Evolutionary conservation across 2,329 filamentous ascomycete genomes (phyloP), one percentile per base, ranked within the genome.

Genomic region (Penicillium sp.): DNA sequence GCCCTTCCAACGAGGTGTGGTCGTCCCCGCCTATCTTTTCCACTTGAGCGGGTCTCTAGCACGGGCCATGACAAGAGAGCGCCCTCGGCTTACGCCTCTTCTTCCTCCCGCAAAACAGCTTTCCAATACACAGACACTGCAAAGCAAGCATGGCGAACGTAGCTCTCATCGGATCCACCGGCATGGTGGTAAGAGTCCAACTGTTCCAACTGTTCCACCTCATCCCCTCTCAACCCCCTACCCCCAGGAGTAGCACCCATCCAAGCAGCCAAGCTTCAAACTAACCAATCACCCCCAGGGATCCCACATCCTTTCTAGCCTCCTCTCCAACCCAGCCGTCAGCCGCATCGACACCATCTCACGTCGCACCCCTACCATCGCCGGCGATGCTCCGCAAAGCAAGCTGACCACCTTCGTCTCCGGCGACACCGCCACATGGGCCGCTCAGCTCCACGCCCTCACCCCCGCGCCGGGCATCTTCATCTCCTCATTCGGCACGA

Each of bases 401-500:
- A 89, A 88, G 62, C 83, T 93, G 58, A 79, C 83, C 48, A 81
- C 87, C n/a, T 77, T 89, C 61, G 74, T 88, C 65, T 86, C 89
- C 23, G 61, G 82, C 62, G 89, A 95, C 71, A 86, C 85, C 1
- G 72, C 83, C 7, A 81, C 83, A 68, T 97, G 92, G 92, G 75
- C 84, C 2, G 62, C 79, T 9, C 76, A 82, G 62, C 81, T 94
- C 45, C 68, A 79, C 6, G 73, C 77, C 29, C 74, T 89, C 42
- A 68, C 76, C 0, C 83, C 87, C 0, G 58, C 79, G 0, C 86
- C 89, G 0, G 71, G 78, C 1, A 78, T 89, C 60, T 87, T 94
- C 76, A 86, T 93, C 76, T 92, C 89, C 2, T 85, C 85, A 1
- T 82, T 97, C 1, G 93, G 88, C 54, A 96, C 91, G 2, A 97